Evolutionary conservation across 352 stramenopile genomes (phyloP), one percentile per base, ranked within the genome.

Genomic region (Stramenopiles sp.): DNA sequence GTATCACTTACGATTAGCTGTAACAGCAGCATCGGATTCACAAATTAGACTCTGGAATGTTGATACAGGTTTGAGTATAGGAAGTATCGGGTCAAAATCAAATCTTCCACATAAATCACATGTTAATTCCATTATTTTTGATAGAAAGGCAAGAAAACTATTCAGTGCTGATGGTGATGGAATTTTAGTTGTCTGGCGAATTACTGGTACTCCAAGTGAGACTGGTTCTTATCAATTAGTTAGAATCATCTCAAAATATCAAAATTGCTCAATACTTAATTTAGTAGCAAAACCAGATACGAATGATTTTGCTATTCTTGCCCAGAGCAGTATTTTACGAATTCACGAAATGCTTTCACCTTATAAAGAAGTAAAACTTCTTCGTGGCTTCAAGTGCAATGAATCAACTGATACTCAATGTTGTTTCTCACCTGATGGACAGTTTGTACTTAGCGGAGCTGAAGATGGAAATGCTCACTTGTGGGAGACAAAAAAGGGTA

Each of bases 391-490:
- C 26, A n/a, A 32, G n/a, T 32, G 26, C 26, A n/a, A n/a, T n/a
- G 10, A 15, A 15, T n/a, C 10, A n/a, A n/a, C 26, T 15, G 15
- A 32, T 15, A 15, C 15, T 15, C 26, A 32, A 32, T n/a, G 26
- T n/a, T 32, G 26, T 32, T 32, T 32, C 15, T n/a, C 26, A n/a
- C 26, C 26, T 32, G 26, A 32, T 32, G 26, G 26, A 32, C n/a
- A 15, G 10, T 32, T n/a, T 15, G 26, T 32, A 15, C 15, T 32
- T 32, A 15, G n/a, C 10, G 26, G 26, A 32, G 15, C 10, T 15
- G 26, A 32, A n/a, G 26, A 32, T 15, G 26, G 26, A n/a, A n/a
- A n/a, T n/a, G n/a, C n/a, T n/a, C n/a, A n/a, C n/a, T n/a, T n/a
- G n/a, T n/a, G n/a, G n/a, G n/a, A n/a, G n/a, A n/a, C n/a, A n/a